Evolutionary conservation across 1,139 yeast species (phyloP).

Genomic region (Yamadazyma taylorii): DNA sequence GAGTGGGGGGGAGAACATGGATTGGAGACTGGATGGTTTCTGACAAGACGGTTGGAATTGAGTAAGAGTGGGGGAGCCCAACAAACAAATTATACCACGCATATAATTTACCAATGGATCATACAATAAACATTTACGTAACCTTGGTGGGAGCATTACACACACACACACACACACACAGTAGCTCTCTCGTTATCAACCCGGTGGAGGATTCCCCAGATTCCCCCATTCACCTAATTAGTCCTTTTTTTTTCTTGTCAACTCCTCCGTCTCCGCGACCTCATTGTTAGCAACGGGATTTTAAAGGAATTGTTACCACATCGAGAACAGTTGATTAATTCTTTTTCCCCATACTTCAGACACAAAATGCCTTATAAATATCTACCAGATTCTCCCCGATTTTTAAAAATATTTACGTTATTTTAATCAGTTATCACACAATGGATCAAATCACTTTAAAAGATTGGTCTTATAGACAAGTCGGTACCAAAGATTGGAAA

Average conservation of each 20-base stretch:
- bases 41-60: no score
- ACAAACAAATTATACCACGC: no score
- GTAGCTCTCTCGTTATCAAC: no score
- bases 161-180: no score
- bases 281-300: neutral
- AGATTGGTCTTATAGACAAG: constrained; percentile 13
- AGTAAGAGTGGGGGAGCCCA: no score
- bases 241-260: neutral
- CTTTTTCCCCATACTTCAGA: neutral
- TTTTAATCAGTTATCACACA: neutral
- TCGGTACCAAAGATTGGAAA: constrained; percentile 13
- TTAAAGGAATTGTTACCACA: neutral
- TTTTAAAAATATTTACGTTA: neutral
- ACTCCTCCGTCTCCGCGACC: neutral
- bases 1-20: no score
- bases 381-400: neutral
- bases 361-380: neutral
- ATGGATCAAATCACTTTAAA: constrained; percentile 6
- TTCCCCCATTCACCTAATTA: neutral
- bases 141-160: no score
- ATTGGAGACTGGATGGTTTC: no score
- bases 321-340: neutral
- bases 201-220: neutral
- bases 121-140: no score
- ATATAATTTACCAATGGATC: no score